A percentile compares a stretch with the other conserved stretches of the same genome.
Conservation (phyloP, 2,329 filamentous ascomycete genomes). For the Hortaea sp. region DNA sequence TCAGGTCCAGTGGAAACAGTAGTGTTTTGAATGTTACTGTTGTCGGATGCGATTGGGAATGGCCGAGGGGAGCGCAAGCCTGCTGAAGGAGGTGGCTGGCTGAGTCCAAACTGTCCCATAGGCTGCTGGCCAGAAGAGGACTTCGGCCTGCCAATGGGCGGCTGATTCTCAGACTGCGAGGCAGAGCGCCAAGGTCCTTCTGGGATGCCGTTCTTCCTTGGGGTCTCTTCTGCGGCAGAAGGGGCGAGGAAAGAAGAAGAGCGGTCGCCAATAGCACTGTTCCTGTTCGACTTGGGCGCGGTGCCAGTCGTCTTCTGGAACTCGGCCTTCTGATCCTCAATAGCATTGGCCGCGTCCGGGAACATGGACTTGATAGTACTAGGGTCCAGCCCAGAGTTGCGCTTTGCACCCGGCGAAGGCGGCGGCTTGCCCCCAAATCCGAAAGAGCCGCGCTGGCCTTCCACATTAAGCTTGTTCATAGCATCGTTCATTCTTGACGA, state of each 20-base stretch:
- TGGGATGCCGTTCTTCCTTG: constrained; percentile 56
- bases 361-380: constrained; percentile 98
- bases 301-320: constrained; percentile 93
- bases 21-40: constrained; percentile 65
- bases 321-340: constrained; percentile 95
- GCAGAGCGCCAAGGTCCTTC: constrained; percentile 66
- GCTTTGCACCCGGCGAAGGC: constrained; percentile 64
- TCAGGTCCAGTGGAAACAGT: constrained; percentile 66
- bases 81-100: constrained; percentile 62
- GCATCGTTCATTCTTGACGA: constrained; percentile 90
- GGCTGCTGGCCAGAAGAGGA: constrained; percentile 60
- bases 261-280: constrained; percentile 73
- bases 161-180: constrained; percentile 37
- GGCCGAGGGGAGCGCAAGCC: constrained; percentile 73
- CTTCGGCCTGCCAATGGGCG: constrained; percentile 58
- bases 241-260: constrained; percentile 59
- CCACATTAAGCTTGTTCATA: constrained; percentile 88
- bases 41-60: constrained; percentile 53
- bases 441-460: constrained; percentile 77
- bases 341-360: constrained; percentile 94
- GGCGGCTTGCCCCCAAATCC: constrained; percentile 56
- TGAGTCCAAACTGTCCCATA: constrained; percentile 78
- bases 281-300: constrained; percentile 80
- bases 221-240: constrained; percentile 53
- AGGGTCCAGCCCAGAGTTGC: constrained; percentile 87